Evolutionary conservation across 139 green algal genomes (phyloP).

Genomic region (Chlamydomonas sphaeroides): DNA sequence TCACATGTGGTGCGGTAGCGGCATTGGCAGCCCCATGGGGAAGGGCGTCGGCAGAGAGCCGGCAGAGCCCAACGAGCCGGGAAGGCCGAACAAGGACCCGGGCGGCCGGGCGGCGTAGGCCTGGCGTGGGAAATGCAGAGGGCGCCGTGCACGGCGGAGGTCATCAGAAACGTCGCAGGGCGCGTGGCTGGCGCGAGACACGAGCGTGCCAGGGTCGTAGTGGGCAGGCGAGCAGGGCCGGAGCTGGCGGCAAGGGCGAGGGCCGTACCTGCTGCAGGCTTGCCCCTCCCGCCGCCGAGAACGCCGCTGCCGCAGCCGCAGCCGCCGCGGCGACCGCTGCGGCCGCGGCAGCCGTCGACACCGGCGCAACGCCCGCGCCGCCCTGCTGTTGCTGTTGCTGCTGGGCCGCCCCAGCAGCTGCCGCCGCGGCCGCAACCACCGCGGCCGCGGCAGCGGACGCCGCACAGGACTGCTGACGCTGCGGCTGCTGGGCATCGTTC

Average conservation of each 20-base stretch:
- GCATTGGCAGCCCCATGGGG: not conserved
- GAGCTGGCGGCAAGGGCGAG: too few species aligned
- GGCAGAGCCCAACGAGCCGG: not conserved
- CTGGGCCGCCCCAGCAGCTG: not conserved
- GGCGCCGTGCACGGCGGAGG: too few species aligned
- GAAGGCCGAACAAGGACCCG: not conserved
- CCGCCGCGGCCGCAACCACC: not conserved
- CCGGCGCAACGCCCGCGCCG: too few species aligned
- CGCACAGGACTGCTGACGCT: not conserved
- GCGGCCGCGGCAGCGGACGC: too few species aligned
- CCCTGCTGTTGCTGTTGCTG: not conserved
- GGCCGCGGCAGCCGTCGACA: too few species aligned
- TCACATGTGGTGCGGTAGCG: not conserved
- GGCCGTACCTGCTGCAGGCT: too few species aligned
- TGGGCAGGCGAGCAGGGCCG: too few species aligned
- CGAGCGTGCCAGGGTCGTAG: too few species aligned
- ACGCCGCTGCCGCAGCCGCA: not conserved
- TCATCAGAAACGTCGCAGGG: too few species aligned
- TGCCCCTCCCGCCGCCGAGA: too few species aligned
- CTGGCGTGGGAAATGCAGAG: too few species aligned
- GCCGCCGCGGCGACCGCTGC: not conserved
- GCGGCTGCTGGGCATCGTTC: not conserved
- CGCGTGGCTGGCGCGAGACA: too few species aligned
- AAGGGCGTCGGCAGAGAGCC: not conserved
- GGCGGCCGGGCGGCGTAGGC: not conserved